Evolutionary conservation across 768 basidiomycete species (phyloP), one percentile per base, ranked within the genome.

Genomic region (Piloderma croceum): DNA sequence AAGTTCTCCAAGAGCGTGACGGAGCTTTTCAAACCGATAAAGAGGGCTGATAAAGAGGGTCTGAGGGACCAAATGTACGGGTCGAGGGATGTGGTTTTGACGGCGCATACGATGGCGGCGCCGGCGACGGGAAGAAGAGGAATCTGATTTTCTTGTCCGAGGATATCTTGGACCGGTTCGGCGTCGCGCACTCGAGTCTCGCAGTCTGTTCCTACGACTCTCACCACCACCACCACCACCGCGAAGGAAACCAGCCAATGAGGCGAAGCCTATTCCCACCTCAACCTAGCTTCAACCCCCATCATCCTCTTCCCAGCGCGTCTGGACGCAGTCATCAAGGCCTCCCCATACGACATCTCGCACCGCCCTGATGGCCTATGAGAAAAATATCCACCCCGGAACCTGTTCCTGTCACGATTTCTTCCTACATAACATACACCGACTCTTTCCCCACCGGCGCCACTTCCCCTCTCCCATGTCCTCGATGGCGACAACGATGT

Each of bases 1-100:
- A 90, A 94, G 49, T 99, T 83, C 56, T 83, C 94, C 3, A 75
- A 77, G 43, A 85, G 82, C 53, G 79, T 81, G 7, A 87, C 86
- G 3, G 91, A 90, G 42, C 71, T 98, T 21, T 98, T 91, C 74
- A 98, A 97, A 61, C 73, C 98, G 56, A 98, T 99, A 70, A 53
- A 65, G 34, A 68, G 64, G 7, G 68, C 66, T 3, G 71, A 76
- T 41, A 66, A 73, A 24, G 57, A 60, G 7, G 70, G 66, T 23
- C 74, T 99, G 18, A 70, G 81, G 23, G 63, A 74, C 32, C 74
- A 94, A 19, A 73, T 98, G 1, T 79, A 84, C 60, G 73, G 74
- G 52, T 87, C 85, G 1, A 68, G 83, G 24, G 74, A 81, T 22
- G 69, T 66, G 4, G 93, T 99, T 0, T 99, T 98, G 40, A n/a